Conservation (phyloP, 768 basidiomycete genomes). For the Amanita polypyramis region DNA sequence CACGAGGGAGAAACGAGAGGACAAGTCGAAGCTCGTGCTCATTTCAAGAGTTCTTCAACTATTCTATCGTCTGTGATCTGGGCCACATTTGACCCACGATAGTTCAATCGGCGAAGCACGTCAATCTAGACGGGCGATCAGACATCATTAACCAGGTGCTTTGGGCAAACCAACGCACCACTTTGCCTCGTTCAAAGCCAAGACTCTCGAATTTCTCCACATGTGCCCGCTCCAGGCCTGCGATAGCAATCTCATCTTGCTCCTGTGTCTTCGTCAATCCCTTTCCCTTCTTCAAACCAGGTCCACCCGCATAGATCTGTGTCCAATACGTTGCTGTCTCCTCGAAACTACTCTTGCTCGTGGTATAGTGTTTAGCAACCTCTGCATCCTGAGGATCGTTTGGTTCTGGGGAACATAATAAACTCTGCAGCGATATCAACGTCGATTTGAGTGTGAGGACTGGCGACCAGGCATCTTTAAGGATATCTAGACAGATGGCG, state of each 20-base stretch:
- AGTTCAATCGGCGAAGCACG: slow-evolving; percentile 79
- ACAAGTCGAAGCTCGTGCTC: slow-evolving; percentile 7
- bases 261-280: slow-evolving; percentile 38
- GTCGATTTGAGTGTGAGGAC: slow-evolving; percentile 95
- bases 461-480: slow-evolving; percentile 88
- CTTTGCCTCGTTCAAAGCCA: slow-evolving; percentile 76
- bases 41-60: slow-evolving; percentile 78
- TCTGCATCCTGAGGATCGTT: slow-evolving; percentile 97
- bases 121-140: slow-evolving; percentile 51
- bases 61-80: slow-evolving; percentile 77
- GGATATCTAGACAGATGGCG: slow-evolving; percentile 87
- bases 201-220: slow-evolving; percentile 77
- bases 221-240: slow-evolving; percentile 74
- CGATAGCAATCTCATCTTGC: slow-evolving; percentile 56
- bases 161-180: slow-evolving; percentile 45
- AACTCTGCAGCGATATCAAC: slow-evolving; percentile 86
- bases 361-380: slow-evolving; percentile 94
- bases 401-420: slow-evolving; percentile 90
- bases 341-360: slow-evolving; percentile 78
- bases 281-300: slow-evolving; percentile 31
- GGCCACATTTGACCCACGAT: slow-evolving; percentile 71
- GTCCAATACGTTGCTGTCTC: slow-evolving; percentile 94
- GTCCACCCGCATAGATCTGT: slow-evolving; percentile 79
- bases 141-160: neutral
- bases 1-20: neutral